These are phyloP conservation scores for Codiaeum variegatum DNA, from an alignment of 441 rosid species.

Conservation along the genomic window DNA sequence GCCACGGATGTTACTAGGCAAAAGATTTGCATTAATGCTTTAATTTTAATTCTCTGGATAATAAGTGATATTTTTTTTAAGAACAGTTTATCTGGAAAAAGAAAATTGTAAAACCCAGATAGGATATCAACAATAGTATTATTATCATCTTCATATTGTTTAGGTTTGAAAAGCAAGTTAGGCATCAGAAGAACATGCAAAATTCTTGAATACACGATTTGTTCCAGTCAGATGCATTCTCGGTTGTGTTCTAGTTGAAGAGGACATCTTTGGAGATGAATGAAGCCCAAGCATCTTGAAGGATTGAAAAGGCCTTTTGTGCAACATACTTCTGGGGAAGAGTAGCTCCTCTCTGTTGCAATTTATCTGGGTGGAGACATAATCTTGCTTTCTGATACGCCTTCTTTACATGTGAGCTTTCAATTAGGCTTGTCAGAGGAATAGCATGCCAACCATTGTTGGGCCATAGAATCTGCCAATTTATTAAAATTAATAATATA, in stretches of 20 bases:
- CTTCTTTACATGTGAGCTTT: slow-evolving; percentile 76
- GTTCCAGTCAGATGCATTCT: not conserved
- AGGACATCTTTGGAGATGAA: slow-evolving; percentile 44
- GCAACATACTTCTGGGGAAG: slow-evolving; percentile 60
- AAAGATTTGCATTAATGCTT: not conserved
- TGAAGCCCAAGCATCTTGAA: slow-evolving; percentile 69
- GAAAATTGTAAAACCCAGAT: not conserved
- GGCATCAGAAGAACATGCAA: slow-evolving; percentile 6
- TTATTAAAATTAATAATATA: too few relatives aligned
- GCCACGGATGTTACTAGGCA: too few relatives aligned
- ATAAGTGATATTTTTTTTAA: not conserved
- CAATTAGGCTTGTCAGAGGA: slow-evolving; percentile 53
- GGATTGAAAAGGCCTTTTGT: slow-evolving; percentile 62
- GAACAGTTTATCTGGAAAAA: not conserved
- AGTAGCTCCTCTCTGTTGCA: slow-evolving; percentile 83
- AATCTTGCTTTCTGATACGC: slow-evolving; percentile 89
- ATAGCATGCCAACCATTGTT: slow-evolving; percentile 65
- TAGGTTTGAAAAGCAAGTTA: not conserved
- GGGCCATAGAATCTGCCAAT: slow-evolving; percentile 70
- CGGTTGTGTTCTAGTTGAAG: slow-evolving; percentile 22
- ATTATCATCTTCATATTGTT: slow-evolving; percentile 2
- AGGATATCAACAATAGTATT: slow-evolving; percentile 6
- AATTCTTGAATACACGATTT: not conserved
- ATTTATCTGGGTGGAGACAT: slow-evolving; percentile 92
- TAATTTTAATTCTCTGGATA: not conserved